A percentile compares a stretch with the other conserved stretches of the same genome.
Conservation (phyloP, 768 basidiomycete genomes). For the Rhizopogon vulgaris region DNA sequence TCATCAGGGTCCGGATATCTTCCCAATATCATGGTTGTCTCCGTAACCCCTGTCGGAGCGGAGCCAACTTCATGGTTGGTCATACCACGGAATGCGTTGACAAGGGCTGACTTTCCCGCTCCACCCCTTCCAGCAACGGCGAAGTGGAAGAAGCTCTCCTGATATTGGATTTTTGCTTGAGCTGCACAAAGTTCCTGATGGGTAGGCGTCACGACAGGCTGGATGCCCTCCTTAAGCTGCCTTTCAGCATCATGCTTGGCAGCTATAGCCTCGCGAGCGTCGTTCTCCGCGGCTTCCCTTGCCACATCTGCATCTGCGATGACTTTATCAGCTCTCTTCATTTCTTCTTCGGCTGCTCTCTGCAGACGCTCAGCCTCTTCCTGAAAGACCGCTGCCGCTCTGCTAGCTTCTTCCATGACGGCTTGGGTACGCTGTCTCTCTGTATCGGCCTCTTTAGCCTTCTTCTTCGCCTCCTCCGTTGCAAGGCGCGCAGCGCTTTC, state of each 20-base stretch:
- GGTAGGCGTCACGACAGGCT: constrained; percentile 25
- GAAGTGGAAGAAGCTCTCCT: constrained; percentile 23
- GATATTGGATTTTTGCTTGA: constrained; percentile 20
- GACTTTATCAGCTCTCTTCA: neutral
- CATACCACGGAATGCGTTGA: constrained; percentile 28
- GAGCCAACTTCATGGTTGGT: constrained; percentile 19
- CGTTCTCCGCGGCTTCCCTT: neutral
- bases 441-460: neutral
- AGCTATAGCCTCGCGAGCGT: neutral
- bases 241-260: constrained; percentile 8
- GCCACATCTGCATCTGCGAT: neutral
- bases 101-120: constrained; percentile 25
- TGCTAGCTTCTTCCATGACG: neutral
- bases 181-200: constrained; percentile 17
- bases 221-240: constrained; percentile 20
- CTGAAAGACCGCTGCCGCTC: neutral
- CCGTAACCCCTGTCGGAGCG: constrained; percentile 26
- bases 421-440: neutral
- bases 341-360: neutral
- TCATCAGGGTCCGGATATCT: constrained; percentile 24
- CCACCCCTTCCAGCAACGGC: constrained; percentile 26
- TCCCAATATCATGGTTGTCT: constrained; percentile 25
- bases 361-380: neutral
- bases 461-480: neutral
- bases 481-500: neutral